phyloP scores from a whole-genome alignment of 1,284 basidiomycete genomes.

The Athelia sp. region DNA sequence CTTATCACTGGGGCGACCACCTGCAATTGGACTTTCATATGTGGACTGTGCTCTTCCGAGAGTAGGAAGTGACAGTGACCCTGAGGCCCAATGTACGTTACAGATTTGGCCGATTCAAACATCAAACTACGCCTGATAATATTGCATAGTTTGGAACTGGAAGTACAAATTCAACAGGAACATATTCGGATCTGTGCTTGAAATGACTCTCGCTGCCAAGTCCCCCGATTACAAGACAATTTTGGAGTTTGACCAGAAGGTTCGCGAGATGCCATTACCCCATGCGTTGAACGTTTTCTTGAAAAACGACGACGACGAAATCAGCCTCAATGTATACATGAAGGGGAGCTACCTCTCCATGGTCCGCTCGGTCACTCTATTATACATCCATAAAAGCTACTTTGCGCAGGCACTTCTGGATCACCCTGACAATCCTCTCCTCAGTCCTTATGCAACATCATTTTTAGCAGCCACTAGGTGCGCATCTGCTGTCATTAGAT shows the following conservation, averaged over 20 bases:
- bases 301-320: too few species aligned
- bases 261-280: too few species aligned
- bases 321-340: too few species aligned
- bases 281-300: too few species aligned
- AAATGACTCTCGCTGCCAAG: constrained; percentile 44
- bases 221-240: too few species aligned
- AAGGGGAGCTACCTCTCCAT: constrained; percentile 3
- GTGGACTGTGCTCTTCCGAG: too few species aligned
- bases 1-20: constrained; percentile 48
- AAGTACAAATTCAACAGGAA: constrained; percentile 18
- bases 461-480: too few species aligned
- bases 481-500: too few species aligned
- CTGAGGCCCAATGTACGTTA: too few species aligned
- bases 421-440: constrained; percentile 37
- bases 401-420: too few species aligned
- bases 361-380: constrained; percentile 28
- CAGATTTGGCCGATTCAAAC: constrained; percentile 42
- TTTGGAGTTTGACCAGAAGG: too few species aligned
- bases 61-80: constrained; percentile 45
- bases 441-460: constrained; percentile 41
- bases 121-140: too few species aligned
- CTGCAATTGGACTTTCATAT: constrained; percentile 48
- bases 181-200: constrained; percentile 33
- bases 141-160: constrained; percentile 23
- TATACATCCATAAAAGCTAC: constrained; percentile 45